Conservation (phyloP, 169 alveolate species). For the Cryptosporidium muris region DNA sequence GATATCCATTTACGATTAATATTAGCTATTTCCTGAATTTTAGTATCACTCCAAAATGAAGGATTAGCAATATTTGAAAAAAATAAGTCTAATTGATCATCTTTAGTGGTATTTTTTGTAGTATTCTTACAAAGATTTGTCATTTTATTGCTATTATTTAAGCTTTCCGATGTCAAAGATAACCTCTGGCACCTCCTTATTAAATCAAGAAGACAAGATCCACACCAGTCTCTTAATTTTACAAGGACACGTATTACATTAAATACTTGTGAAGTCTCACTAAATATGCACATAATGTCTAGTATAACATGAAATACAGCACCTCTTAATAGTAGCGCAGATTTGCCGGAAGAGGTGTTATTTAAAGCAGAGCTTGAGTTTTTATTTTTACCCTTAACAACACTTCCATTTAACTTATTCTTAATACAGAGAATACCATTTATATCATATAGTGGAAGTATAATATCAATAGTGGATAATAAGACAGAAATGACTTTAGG, state of each 20-base stretch:
- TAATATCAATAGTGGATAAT: slow-evolving; percentile 30
- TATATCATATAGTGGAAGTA: slow-evolving; percentile 49
- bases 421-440: slow-evolving; percentile 52
- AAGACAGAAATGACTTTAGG: slow-evolving; percentile 37
- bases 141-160: background rate
- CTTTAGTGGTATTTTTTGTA: background rate
- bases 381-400: background rate
- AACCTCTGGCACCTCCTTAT: slow-evolving; percentile 63
- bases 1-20: slow-evolving; percentile 59
- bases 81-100: background rate
- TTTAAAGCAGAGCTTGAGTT: background rate
- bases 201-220: slow-evolving; percentile 61
- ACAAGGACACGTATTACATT: slow-evolving; percentile 60
- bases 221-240: slow-evolving; percentile 71
- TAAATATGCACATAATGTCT: slow-evolving; percentile 61
- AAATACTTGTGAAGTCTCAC: slow-evolving; percentile 69
- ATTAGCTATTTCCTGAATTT: slow-evolving; percentile 33
- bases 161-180: background rate
- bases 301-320: slow-evolving; percentile 48
- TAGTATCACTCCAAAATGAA: slow-evolving; percentile 52
- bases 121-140: background rate
- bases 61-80: slow-evolving; percentile 20
- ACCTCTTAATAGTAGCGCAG: slow-evolving; percentile 41
- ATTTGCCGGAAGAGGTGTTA: slow-evolving; percentile 10
- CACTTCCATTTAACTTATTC: slow-evolving; percentile 7